Base-by-base conservation (phyloP, 768 basidiomycete species). In the Lactarius tabidus region DNA sequence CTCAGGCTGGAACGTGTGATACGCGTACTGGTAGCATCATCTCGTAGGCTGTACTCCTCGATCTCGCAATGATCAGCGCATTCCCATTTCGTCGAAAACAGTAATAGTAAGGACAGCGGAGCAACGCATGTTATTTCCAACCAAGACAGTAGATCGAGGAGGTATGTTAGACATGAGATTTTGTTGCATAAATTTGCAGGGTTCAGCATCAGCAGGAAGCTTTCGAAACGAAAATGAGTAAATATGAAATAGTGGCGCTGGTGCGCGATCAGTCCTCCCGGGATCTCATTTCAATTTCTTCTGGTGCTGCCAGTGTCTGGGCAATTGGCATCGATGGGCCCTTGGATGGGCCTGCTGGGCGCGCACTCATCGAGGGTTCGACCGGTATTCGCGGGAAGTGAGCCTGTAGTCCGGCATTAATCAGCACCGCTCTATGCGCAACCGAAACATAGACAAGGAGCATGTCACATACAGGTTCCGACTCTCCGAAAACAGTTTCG, bases 401-500 rank as follows among this genome's bases (percentile, higher is more conserved):
- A 62, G 60, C 54, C 65, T 66, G 8, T 8, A 31, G 41, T 36
- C 60, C 65, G 41, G 17, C 51, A 60, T 68, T 66, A 58, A 61
- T 59, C 62, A 63, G 62, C 59, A 67, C 58, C 68, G 58, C 41
- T 35, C n/a, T 58, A 18, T 20, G 41, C 62, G 58, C 41, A 43
- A 20, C 43, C 57, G 29, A 57, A 51, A 39, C 6, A 45, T 23
- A 58, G 23, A 26, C 35, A 10, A 38, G 29, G 6, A 23, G 33
- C 4, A 67, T 55, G 62, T 45, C 48, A 62, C 65, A 12, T 66
- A 69, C 66, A 59, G 29, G 74, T 57, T 71, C 70, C 26, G 73
- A 64, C 63, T 82, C 82, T 5, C 78, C 80, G 65, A 83, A 85
- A 20, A 85, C 73, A 64, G 79, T 78, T 67, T 78, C 78, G 2